Base-by-base conservation (phyloP, 495 filamentous ascomycete species). In the Aspergillus ostianus region DNA sequence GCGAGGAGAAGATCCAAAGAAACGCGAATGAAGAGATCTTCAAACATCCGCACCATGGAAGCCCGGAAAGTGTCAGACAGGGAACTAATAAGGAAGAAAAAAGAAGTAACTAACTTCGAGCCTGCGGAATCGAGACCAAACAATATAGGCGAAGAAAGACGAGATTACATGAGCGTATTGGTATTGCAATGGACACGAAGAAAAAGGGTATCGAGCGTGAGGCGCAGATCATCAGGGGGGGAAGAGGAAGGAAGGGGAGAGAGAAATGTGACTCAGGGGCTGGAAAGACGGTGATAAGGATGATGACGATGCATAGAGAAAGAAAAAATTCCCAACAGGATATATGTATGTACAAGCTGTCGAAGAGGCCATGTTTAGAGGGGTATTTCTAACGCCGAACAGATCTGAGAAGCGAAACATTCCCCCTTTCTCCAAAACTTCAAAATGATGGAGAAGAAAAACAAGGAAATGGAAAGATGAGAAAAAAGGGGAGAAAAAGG, bases 121-220 rank as follows among this genome's bases (percentile, higher is more conserved):
- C 68, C 68, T 70, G 68, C 68, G 65, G 67, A 46, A 68, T 65
- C 50, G 60, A 59, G 53, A 41, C 36, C 36, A 41, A 41, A 19
- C 12, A 44, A 48, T 18, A 56, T 51, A 23, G 19, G 23, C 4
- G 23, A 26, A 26, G 2, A 29, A 51, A 57, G 51, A 36, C 15
- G 41, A 60, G 27, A 47, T 49, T n/a, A 56, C 4, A 50, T 44
- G 27, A 21, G 12, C n/a, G 59, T 41, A 41, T 41, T 26, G 36
- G 36, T 41, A 41, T 41, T 41, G 36, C 36, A 41, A 41, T 12
- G 36, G 36, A 41, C 36, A 17, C 10, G 36, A 41, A 41, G 36
- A 41, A 53, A 52, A 66, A 64, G 66, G 67, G 67, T 70, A 70
- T 67, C 64, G 59, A 67, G 63, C 55, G 58, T 56, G 51, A 64